A percentile compares a stretch with the other conserved stretches of the same genome.
Conservation (phyloP, 805 yeast species). For the Saccharomycopsis lassenensis region DNA sequence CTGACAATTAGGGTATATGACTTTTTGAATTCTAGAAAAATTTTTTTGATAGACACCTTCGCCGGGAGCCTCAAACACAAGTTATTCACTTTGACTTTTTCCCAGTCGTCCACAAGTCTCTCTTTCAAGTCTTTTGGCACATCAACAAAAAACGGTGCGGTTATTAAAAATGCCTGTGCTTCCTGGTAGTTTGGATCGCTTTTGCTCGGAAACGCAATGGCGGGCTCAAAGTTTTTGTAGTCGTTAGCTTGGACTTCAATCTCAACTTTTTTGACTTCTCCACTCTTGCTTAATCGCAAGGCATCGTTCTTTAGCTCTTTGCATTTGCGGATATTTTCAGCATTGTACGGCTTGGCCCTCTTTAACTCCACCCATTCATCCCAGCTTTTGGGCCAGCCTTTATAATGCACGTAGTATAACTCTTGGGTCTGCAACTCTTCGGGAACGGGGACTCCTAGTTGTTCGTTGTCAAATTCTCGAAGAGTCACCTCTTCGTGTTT, state of each 20-base stretch:
- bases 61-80: conserved; percentile 58
- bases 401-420: conserved; percentile 72
- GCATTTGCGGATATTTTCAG: conserved; percentile 55
- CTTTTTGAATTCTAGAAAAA: no score
- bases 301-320: conserved; percentile 47
- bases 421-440: conserved; percentile 19
- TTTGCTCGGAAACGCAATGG: background rate
- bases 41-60: conserved; percentile 37
- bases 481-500: conserved; percentile 4
- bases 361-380: conserved; percentile 85
- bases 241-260: conserved; percentile 8
- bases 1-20: no score
- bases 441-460: conserved; percentile 3
- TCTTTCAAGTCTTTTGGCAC: conserved; percentile 62
- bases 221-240: background rate
- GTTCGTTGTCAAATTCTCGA: background rate
- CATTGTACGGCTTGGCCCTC: conserved; percentile 57
- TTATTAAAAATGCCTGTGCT: conserved; percentile 19
- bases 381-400: conserved; percentile 94
- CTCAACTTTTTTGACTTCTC: conserved; percentile 3
- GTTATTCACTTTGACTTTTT: conserved; percentile 68
- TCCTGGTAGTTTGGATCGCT: conserved; percentile 1
- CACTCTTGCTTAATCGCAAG: conserved; percentile 19
- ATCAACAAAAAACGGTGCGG: conserved; percentile 36
- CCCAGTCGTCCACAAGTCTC: conserved; percentile 86